Evolutionary conservation across 2,329 filamentous ascomycete species (phyloP).

Genomic region (Aspergillus pseudoterreus): DNA sequence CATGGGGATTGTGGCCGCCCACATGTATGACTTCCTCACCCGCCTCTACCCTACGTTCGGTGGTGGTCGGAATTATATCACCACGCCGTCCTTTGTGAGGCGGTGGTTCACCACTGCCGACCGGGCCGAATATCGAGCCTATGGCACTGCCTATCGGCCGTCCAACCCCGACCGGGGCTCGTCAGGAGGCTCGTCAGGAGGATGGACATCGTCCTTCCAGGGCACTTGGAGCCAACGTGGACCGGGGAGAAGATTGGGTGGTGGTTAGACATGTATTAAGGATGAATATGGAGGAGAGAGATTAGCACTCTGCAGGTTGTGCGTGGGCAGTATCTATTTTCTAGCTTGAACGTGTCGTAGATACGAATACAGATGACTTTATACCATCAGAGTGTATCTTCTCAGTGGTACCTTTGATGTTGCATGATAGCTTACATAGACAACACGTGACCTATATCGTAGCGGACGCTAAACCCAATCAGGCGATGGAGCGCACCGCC

Average conservation of each 20-base stretch:
- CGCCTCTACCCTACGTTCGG: conserved; percentile 86
- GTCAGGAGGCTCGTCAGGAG: conserved; percentile 16
- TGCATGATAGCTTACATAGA: neutral
- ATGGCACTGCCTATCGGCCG: conserved; percentile 59
- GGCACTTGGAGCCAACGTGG: conserved; percentile 38
- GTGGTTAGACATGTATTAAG: conserved; percentile 5
- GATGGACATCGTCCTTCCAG: conserved; percentile 31
- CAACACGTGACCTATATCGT: conserved; percentile 9
- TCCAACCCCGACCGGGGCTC: conserved; percentile 18
- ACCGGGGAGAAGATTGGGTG: conserved; percentile 39
- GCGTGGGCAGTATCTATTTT: too few relatives aligned
- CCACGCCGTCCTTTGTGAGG: conserved; percentile 69
- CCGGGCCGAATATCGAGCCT: conserved; percentile 49
- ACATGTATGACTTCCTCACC: conserved; percentile 85
- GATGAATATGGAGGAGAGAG: neutral
- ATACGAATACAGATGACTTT: neutral
- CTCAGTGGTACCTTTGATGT: neutral
- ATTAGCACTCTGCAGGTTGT: neutral
- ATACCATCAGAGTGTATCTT: neutral
- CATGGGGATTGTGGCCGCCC: conserved; percentile 80
- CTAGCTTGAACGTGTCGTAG: too few relatives aligned
- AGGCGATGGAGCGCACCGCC: conserved; percentile 19
- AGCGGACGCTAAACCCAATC: conserved; percentile 19
- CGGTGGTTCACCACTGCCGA: conserved; percentile 57
- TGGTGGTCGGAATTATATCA: conserved; percentile 71